Conservation (phyloP, 805 yeast genomes). For the Ogataea degrootiae region DNA sequence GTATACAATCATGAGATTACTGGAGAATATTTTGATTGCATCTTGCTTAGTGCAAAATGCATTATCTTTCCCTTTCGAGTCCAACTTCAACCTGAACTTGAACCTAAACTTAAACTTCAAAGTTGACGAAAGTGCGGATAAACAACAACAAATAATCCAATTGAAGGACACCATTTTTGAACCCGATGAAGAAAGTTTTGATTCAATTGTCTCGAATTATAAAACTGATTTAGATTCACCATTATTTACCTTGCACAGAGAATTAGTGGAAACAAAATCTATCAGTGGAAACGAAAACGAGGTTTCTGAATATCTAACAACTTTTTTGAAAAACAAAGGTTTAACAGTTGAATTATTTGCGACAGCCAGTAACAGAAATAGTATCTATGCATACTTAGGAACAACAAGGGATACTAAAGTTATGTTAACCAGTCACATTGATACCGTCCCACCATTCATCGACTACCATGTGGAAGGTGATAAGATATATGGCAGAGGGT, state of each 20-base stretch:
- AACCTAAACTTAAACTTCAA: neutral
- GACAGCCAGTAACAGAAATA: constrained; percentile 33
- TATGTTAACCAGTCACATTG: constrained; percentile 60
- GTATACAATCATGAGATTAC: neutral
- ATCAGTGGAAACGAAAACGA: constrained; percentile 31
- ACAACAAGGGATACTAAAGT: constrained; percentile 40
- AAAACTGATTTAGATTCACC: neutral
- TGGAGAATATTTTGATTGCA: neutral
- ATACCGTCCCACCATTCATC: constrained; percentile 67
- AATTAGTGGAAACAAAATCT: constrained; percentile 32
- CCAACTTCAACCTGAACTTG: neutral
- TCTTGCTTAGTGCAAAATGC: neutral
- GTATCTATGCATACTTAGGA: constrained; percentile 56
- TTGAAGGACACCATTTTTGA: neutral
- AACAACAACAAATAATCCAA: neutral
- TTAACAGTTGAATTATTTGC: constrained; percentile 49
- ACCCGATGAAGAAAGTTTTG: neutral
- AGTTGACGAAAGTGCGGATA: neutral
- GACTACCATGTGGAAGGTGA: constrained; percentile 45
- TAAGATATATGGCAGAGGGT: constrained; percentile 59
- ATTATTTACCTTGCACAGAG: constrained; percentile 30
- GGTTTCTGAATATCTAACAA: constrained; percentile 36
- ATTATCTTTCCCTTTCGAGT: neutral
- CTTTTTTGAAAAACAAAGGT: constrained; percentile 38
- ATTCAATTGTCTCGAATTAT: no score